phyloP scores from a whole-genome alignment of 1,284 basidiomycete genomes.

The Trametes hirsuta region DNA sequence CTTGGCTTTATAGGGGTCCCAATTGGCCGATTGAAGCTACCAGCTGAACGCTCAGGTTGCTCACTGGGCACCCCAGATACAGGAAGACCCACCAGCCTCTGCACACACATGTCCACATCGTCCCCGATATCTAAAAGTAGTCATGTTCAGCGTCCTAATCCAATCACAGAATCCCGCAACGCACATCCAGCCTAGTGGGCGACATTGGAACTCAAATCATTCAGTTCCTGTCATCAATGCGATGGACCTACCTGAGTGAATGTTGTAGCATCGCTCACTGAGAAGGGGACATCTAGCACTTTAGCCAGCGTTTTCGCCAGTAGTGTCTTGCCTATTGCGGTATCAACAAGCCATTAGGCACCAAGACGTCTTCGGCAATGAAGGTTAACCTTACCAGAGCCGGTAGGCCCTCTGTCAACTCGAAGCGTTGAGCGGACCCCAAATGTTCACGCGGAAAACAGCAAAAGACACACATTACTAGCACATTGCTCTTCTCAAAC shows the following conservation, averaged over 20 bases:
- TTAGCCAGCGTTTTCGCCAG: constrained; percentile 85
- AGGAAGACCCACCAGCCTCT: constrained; percentile 60
- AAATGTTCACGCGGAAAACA: background rate
- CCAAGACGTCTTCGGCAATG: background rate
- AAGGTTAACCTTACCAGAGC: constrained; percentile 58
- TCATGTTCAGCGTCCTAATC: background rate
- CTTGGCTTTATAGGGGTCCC: constrained; percentile 84
- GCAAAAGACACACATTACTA: constrained; percentile 71
- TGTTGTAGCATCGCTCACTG: constrained; percentile 83
- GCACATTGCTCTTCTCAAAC: constrained; percentile 93
- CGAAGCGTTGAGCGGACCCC: background rate
- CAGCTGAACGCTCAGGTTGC: background rate
- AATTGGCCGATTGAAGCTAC: constrained; percentile 84
- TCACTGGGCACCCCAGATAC: background rate
- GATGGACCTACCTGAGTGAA: constrained; percentile 67
- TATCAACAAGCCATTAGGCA: background rate
- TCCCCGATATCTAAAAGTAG: constrained; percentile 81
- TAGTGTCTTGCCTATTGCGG: constrained; percentile 76
- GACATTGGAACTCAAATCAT: no score
- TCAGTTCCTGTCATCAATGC: background rate
- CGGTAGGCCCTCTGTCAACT: constrained; percentile 72
- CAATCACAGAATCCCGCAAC: constrained; percentile 34
- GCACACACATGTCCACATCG: constrained; percentile 90
- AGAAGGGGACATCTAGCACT: constrained; percentile 90
- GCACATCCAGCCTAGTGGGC: constrained; percentile 71